Base-by-base conservation (phyloP, 2,329 filamentous ascomycete genomes). In the Tolypocladium inflatum region DNA sequence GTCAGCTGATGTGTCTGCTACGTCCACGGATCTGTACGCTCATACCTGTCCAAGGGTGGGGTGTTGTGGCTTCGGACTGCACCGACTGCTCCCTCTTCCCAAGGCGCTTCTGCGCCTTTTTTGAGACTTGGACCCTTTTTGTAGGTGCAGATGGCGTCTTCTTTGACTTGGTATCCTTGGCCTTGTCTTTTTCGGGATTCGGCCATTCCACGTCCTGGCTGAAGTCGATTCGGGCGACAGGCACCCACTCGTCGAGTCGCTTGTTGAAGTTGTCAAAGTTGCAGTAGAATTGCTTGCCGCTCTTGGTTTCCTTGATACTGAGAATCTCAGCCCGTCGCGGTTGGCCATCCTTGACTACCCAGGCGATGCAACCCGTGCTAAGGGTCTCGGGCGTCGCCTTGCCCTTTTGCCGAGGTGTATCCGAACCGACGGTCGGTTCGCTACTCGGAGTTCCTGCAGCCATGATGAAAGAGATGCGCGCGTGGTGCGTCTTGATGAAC, bases 241-340 rank as follows among this genome's bases (percentile, higher is more conserved):
- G 81, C 11, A 99, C 87, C 94, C 94, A 99, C 78, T 99, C 94
- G 76, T 83, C 78, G 15, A 84, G 74, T 63, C 80, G 80, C 74
- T 97, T 97, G 76, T 97, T 97, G 83, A 97, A 97, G 68, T 96
- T 95, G 69, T 96, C 91, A 71, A 97, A 97, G 73, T 97, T 96
- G 67, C 96, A 95, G 73, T 97, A 97, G 70, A 93, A 97, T 57
- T 90, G 89, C 43, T 90, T 88, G 19, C 89, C 87, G 67, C 90
- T 93, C 73, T 95, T 95, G 26, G 90, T 89, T 60, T 92, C 90
- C 68, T 90, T 88, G 65, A 97, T 95, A 59, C 91, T 94, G n/a
- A 99, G 78, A 62, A 99, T 96, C 73, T 99, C 94, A 66, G 94
- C 94, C 76, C 94, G 91, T 66, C 94, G 87, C 61, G 89, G 82